Conservation (phyloP, 108 stramenopile species). For the Cyclotella atomus region DNA sequence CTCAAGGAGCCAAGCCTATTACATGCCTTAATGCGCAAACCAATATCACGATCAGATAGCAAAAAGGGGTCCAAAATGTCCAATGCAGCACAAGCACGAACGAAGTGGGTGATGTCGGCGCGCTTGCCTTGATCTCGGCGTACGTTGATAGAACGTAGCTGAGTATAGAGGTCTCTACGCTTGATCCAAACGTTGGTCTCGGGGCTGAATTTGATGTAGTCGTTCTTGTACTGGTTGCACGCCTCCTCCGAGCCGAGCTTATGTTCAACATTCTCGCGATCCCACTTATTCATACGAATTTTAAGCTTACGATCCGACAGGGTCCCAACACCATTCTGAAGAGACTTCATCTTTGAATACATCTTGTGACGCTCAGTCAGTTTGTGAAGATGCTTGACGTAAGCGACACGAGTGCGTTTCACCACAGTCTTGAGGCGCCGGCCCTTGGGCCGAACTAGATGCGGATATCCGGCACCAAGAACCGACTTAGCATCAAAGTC, state of each 20-base stretch:
- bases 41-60: neutral
- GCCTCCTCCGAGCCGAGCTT: neutral
- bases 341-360: neutral
- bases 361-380: neutral
- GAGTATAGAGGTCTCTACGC: neutral
- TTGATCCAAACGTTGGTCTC: neutral
- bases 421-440: neutral
- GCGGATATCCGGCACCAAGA: neutral
- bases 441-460: neutral
- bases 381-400: neutral
- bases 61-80: neutral
- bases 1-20: neutral
- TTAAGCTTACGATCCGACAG: neutral
- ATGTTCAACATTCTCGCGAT: neutral
- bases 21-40: neutral
- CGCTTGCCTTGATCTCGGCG: neutral
- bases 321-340: neutral
- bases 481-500: neutral
- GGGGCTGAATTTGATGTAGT: neutral
- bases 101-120: neutral
- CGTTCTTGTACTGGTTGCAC: neutral
- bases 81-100: neutral
- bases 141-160: neutral
- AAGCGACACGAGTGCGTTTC: neutral
- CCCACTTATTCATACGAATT: neutral